Evolutionary conservation across 768 basidiomycete genomes (phyloP), one percentile per base, ranked within the genome.

Genomic region (Pulveroboletus sp.): DNA sequence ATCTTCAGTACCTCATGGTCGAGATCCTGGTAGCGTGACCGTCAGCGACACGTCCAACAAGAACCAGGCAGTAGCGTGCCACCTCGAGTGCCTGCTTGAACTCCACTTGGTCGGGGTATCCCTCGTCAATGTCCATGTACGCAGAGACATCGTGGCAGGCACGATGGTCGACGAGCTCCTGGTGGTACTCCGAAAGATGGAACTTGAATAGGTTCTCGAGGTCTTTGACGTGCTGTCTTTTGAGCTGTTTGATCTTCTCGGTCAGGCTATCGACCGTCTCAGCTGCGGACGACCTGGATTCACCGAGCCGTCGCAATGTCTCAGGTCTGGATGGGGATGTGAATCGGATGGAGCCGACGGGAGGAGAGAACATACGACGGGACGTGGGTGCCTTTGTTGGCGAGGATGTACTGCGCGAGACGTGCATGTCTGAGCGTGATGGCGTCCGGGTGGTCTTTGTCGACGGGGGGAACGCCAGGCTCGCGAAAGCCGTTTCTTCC

Each of bases 321-420:
- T 59, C 61, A 9, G 51, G 57, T 0, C 63, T 67, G 43, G 39
- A n/a, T 28, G 14, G 11, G 10, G 10, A 21, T 35, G 26, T 17
- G 9, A 12, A 3, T 26, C 11, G 21, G 18, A 7, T 24, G 33
- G 31, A 6, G 31, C 6, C 5, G 36, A 12, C 1, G 15, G 5
- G 10, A 5, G 1, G 46, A 3, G 24, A 5, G 10, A 7, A 53
- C 73, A 50, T 60, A 77, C 78, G 69, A 64, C 40, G 76, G 73
- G 8, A 76, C 65, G 9, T 63, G 62, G 39, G 65, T 47, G 36
- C 72, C 70, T 45, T 71, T 74, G 46, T 69, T 66, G 8, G 69
- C 69, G 21, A 79, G 56, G 18, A 76, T 61, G 53, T 65, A 77
- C 48, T 71, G 64, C 0, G 73, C 74, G 21, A 62, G 52, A 7